Base-by-base conservation (phyloP, 345 rosid genomes). In the Salix exigua region DNA sequence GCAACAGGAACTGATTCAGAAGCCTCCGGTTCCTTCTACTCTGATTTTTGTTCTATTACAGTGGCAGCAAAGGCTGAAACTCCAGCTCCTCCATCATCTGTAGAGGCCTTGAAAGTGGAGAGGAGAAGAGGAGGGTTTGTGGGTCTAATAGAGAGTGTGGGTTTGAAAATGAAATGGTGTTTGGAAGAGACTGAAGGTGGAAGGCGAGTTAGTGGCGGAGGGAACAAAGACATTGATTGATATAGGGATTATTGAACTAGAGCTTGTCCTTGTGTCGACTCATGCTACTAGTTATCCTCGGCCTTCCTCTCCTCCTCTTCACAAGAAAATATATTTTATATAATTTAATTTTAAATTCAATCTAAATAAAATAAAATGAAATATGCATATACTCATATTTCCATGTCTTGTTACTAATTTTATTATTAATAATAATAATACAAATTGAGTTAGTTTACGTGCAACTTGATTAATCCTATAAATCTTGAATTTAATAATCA, bases 211-310 rank as follows among this genome's bases (percentile, higher is more conserved):
- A 74, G 77, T 5, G 81, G 78, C 67, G 89, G 82, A 80, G 91
- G 85, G 66, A 87, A 86, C 65, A 84, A 65, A 74, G 91, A 85
- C 88, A 84, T 87, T 85, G 96, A 84, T 87, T 84, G 96, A 88
- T 55, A 85, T 81, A 51, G 94, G 84, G 88, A 89, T 89, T 53
- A 75, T 73, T 19, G 37, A n/a, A 13, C 62, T 28, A 25, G 25
- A 10, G 18, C 8, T 18, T 26, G 23, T 9, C 50, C 65, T 33
- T 44, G 25, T 4, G 31, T 68, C 58, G 44, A 66, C 60, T 26
- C 71, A 75, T 75, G 71, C n/a, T 28, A 23, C 35, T 7, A 55
- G 72, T 72, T 78, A 78, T 78, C 81, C 81, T 72, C 76, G 53
- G 44, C 72, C 48, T 5, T 33, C 0, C 35, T 33, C 5, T 6